Evolutionary conservation across 768 basidiomycete genomes (phyloP), one percentile per base, ranked within the genome.

Genomic region (Hericium rajendrae): DNA sequence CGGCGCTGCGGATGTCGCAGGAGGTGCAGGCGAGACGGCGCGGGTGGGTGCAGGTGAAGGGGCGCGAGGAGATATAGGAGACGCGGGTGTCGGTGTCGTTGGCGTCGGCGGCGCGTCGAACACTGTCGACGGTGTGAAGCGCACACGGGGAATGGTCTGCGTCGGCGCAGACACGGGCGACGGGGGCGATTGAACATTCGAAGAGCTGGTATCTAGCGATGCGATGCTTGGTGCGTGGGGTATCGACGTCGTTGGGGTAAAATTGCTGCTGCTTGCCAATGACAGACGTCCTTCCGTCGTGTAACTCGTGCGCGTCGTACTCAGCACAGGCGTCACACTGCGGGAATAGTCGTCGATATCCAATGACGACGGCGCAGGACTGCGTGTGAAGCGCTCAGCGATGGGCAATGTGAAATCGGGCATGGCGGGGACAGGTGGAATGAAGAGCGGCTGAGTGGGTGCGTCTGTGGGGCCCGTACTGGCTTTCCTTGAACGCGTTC

Each of bases 361-460:
- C 15, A 50, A 38, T 24, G 56, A 54, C 6, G 53, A 46, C 53
- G 53, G 15, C 13, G 22, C 39, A 6, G 48, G 48, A 41, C 51
- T 56, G 1, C 62, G 60, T 12, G 24, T 48, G 38, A 48, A 58
- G n/a, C 48, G 22, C 4, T n/a, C 57, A n/a, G 55, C 57, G 13
- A 48, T 52, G 26, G 55, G 55, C 11, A 56, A 54, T 2, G 54
- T 48, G 22, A 38, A 26, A 20, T 48, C 4, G 4, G 59, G 56
- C 38, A 60, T 52, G 8, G 61, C 38, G 18, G 61, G 61, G 8
- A 62, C 60, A 13, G 60, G 59, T 22, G 60, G 60, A 1, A 59
- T 48, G 2, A 40, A 38, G 8, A 43, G n/a, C 40, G 16, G 48
- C 38, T 3, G 16, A 8, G 55, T 9, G 32, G 32, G 9, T 6